These are phyloP conservation scores for Hypomontagnella submonticulosa DNA, from an alignment of 495 filamentous ascomycete genomes.

Conservation along the genomic window DNA sequence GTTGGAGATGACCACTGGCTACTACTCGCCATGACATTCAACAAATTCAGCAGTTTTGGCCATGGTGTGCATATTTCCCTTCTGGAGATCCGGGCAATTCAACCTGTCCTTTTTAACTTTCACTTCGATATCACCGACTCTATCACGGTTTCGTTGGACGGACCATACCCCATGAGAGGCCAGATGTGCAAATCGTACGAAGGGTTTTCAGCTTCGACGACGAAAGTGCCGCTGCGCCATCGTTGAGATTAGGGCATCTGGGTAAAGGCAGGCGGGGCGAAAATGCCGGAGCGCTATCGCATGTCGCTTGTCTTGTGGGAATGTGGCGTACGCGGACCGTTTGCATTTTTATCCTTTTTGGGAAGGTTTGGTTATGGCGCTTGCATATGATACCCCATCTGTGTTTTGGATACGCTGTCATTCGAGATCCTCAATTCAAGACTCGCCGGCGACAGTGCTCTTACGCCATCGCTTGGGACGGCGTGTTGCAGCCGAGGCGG, in stretches of 20 bases:
- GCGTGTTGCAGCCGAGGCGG: constrained; percentile 62
- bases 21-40: constrained; percentile 34
- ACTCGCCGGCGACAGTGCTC: constrained; percentile 67
- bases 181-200: constrained; percentile 41
- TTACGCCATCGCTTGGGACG: constrained; percentile 69
- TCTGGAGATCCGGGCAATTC: constrained; percentile 37
- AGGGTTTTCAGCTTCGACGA: constrained; percentile 47
- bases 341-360: constrained; percentile 34
- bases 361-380: constrained; percentile 38
- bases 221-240: constrained; percentile 59
- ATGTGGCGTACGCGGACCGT: constrained; percentile 24
- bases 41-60: constrained; percentile 36
- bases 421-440: constrained; percentile 46
- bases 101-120: constrained; percentile 44
- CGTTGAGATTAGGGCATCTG: constrained; percentile 49
- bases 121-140: constrained; percentile 43
- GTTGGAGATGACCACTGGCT: constrained; percentile 20
- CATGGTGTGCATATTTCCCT: constrained; percentile 21
- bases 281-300: constrained; percentile 60
- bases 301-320: constrained; percentile 39
- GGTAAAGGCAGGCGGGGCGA: constrained; percentile 43
- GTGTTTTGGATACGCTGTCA: constrained; percentile 63
- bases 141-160: constrained; percentile 30
- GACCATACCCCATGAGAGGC: constrained; percentile 31
- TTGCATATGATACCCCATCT: constrained; percentile 67